These are phyloP conservation scores for Paxillus ammoniavirescens DNA, from an alignment of 768 basidiomycete species.

Conservation along the genomic window DNA sequence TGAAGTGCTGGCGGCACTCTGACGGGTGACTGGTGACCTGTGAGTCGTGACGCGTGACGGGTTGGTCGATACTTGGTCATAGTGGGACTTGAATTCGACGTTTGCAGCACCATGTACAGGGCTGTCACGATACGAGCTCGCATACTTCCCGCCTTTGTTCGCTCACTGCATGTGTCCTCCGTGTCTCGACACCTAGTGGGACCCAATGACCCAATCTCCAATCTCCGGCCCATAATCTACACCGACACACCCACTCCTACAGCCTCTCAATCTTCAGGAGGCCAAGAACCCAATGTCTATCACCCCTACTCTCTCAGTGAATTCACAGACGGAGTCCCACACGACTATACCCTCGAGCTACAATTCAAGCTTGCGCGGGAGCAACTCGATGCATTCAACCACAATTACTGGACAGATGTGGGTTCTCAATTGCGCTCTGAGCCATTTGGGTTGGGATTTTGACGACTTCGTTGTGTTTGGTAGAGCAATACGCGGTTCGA, in stretches of 20 bases:
- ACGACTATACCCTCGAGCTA: slow-evolving; percentile 50
- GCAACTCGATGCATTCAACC: slow-evolving; percentile 72
- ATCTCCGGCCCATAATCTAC: slow-evolving; percentile 79
- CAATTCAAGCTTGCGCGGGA: slow-evolving; percentile 71
- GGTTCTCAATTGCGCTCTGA: slow-evolving; percentile 23
- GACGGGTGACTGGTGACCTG: too few species aligned
- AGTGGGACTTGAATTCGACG: too few species aligned
- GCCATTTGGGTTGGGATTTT: not conserved
- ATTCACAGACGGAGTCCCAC: slow-evolving; percentile 41
- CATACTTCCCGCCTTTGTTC: slow-evolving; percentile 6
- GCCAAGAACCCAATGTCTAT: slow-evolving; percentile 29
- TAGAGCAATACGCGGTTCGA: slow-evolving; percentile 85
- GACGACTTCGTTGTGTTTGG: slow-evolving; percentile 1
- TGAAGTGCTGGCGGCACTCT: too few species aligned
- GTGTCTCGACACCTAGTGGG: slow-evolving; percentile 46
- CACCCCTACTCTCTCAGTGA: slow-evolving; percentile 83
- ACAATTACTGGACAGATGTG: slow-evolving; percentile 81
- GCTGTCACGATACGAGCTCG: not conserved
- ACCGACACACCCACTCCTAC: slow-evolving; percentile 48
- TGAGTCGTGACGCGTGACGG: too few species aligned
- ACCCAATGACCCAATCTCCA: slow-evolving; percentile 74
- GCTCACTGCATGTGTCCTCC: slow-evolving; percentile 27
- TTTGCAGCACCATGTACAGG: not conserved
- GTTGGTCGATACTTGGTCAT: too few species aligned
- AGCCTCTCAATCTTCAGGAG: slow-evolving; percentile 21